phyloP scores from a whole-genome alignment of 75 land plant species.

The Picea glauca region DNA sequence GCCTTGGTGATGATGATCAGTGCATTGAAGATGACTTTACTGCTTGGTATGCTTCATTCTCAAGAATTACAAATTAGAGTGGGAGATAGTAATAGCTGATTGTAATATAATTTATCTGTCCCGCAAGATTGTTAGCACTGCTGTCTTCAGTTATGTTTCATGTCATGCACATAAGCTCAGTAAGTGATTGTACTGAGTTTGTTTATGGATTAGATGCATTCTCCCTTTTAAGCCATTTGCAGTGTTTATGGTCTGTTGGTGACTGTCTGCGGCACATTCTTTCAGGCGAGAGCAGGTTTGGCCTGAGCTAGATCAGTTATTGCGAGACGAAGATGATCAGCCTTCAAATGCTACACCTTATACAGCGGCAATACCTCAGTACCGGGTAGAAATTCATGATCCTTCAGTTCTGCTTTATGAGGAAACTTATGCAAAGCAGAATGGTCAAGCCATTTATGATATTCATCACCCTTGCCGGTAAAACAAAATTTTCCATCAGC shows the following conservation, averaged over 20 bases:
- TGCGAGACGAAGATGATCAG: constrained; percentile 59
- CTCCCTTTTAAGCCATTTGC: not conserved
- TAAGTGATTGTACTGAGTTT: not conserved
- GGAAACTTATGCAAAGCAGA: constrained; percentile 32
- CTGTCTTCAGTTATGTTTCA: not conserved
- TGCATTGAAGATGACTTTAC: constrained; percentile 97
- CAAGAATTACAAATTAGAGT: not conserved
- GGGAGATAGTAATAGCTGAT: not conserved
- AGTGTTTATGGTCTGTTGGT: not conserved
- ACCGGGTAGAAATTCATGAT: constrained; percentile 66
- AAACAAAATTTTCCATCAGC: not conserved
- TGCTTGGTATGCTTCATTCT: constrained; percentile 59
- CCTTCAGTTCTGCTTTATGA: constrained; percentile 22
- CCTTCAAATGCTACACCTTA: constrained; percentile 57
- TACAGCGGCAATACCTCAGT: constrained; percentile 79
- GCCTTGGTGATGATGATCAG: constrained; percentile 94
- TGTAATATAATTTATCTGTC: not conserved
- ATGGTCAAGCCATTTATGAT: constrained; percentile 69
- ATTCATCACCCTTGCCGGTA: constrained; percentile 88
- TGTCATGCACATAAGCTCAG: not conserved
- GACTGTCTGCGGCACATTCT: not conserved
- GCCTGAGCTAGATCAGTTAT: constrained; percentile 82
- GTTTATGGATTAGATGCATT: not conserved
- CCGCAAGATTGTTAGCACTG: not conserved
- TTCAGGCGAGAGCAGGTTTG: constrained; percentile 85